Base-by-base conservation (phyloP, 1,139 yeast genomes). In the Lodderomyces margitis region DNA sequence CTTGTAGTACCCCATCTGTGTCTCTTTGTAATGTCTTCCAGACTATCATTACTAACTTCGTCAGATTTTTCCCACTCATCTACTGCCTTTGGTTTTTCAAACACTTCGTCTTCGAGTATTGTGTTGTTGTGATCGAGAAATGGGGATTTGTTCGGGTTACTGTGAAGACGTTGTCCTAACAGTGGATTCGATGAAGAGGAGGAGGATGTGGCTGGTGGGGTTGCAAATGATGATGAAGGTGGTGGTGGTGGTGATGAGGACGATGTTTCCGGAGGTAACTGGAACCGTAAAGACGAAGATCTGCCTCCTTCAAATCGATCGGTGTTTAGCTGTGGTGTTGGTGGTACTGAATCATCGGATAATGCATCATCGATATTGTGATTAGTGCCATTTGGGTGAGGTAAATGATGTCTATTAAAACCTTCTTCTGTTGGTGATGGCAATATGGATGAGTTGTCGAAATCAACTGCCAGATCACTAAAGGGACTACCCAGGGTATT, bases 1-100 rank as follows among this genome's bases (percentile, higher is more conserved):
- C 96, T 75, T 47, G 84, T 87, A 7, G 97, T 88, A 44, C 96
- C 97, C 96, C 96, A 86, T 64, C 96, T 75, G 53, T 82, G 78
- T 54, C 95, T 76, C 54, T 84, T 81, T 81, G 52, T 42, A 19
- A 40, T 32, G 27, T 28, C 33, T 30, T 34, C 55, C 15, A 47
- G 47, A 30, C 21, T n/a, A 14, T 36, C 39, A 20, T 25, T 25
- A 27, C 17, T 20, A n/a, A 27, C 17, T 10, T 38, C 41, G 6
- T 43, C 38, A 11, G 44, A 43, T 4, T 41, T 42, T n/a, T 45
- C 48, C 21, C 42, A 39, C 5, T 41, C 48, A 15, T 54, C 51
- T 10, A 40, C 35, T 31, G 45, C 46, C n/a, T 45, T 53, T 11
- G 65, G 64, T 32, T 52, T 50, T 15, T 51, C 50, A 34, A 44